These are phyloP conservation scores for Neonectria ditissima DNA, from an alignment of 2,329 filamentous ascomycete species.

Conservation along the genomic window DNA sequence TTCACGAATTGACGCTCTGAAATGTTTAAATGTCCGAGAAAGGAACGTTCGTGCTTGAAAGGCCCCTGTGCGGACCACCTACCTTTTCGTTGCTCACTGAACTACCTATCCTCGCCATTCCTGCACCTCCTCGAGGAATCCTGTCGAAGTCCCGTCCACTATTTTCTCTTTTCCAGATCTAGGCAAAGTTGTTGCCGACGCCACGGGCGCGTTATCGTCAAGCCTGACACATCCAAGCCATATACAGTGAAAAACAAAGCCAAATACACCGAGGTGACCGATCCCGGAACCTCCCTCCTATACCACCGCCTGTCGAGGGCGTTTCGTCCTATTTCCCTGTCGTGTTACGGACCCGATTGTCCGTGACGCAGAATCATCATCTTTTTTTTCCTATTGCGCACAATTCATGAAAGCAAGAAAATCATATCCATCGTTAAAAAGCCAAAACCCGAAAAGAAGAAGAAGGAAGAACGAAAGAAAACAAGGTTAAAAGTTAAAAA, in stretches of 20 bases:
- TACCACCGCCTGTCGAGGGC: constrained; percentile 19
- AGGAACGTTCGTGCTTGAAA: not conserved
- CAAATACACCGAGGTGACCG: not conserved
- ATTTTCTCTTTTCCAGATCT: not conserved
- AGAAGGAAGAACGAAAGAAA: not conserved
- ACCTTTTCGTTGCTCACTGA: not conserved
- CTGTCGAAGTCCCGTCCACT: not conserved
- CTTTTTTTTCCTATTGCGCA: not conserved
- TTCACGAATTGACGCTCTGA: constrained; percentile 17
- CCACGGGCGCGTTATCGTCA: not conserved
- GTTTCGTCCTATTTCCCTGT: constrained; percentile 23
- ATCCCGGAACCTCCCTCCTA: not conserved
- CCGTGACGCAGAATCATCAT: constrained; percentile 23
- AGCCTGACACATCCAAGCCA: not conserved
- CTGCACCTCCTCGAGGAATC: not conserved
- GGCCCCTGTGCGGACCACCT: not conserved
- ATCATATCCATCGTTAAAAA: constrained; percentile 6
- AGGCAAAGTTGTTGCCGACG: not conserved
- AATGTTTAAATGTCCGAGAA: not conserved
- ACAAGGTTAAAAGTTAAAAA: no score
- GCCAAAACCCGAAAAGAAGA: not conserved
- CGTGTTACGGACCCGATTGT: not conserved
- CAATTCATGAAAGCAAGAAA: constrained; percentile 10
- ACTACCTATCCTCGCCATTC: not conserved
- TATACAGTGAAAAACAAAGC: constrained; percentile 6